Percentiles rank a stretch among this genome's conserved stretches.
These are phyloP conservation scores for Backusella morwellensis DNA, from an alignment of 192 early-diverging fungal species.

Conservation along the genomic window DNA sequence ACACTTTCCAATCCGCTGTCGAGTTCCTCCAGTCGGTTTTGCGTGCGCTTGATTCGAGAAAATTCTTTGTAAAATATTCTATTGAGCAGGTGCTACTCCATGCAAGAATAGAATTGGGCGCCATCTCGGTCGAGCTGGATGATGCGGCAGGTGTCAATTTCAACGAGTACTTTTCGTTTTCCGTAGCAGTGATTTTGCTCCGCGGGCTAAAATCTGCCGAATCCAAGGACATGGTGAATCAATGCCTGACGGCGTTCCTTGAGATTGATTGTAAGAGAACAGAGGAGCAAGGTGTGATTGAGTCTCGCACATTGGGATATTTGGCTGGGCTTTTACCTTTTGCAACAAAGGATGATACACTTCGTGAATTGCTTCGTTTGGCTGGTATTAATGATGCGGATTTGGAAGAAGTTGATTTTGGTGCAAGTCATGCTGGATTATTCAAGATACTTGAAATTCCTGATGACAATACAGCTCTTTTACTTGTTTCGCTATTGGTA, in stretches of 20 bases:
- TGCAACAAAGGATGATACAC: constrained; percentile 64
- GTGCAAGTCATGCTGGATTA: constrained; percentile 49
- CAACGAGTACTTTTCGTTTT: constrained; percentile 79
- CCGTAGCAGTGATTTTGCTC: constrained; percentile 73
- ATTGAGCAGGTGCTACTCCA: constrained; percentile 68
- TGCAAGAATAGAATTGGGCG: constrained; percentile 63
- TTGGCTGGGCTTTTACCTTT: constrained; percentile 77
- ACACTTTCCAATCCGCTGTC: constrained; percentile 68
- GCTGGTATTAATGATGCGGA: constrained; percentile 47
- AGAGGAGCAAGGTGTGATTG: constrained; percentile 32
- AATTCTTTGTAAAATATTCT: constrained; percentile 50
- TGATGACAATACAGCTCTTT: constrained; percentile 52
- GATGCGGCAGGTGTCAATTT: constrained; percentile 72
- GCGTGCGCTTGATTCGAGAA: constrained; percentile 66
- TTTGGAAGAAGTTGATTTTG: constrained; percentile 38
- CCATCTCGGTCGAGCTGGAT: constrained; percentile 70
- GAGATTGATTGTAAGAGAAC: constrained; percentile 63
- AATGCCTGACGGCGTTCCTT: constrained; percentile 66
- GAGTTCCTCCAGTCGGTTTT: constrained; percentile 70
- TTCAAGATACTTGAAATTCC: constrained; percentile 60
- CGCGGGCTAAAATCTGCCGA: constrained; percentile 75
- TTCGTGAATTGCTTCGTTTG: constrained; percentile 52
- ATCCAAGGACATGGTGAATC: constrained; percentile 65
- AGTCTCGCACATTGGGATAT: constrained; percentile 64
- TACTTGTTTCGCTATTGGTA: constrained; percentile 61